Evolutionary conservation across 441 rosid species (phyloP).

Genomic region (Macaranga tanarius): DNA sequence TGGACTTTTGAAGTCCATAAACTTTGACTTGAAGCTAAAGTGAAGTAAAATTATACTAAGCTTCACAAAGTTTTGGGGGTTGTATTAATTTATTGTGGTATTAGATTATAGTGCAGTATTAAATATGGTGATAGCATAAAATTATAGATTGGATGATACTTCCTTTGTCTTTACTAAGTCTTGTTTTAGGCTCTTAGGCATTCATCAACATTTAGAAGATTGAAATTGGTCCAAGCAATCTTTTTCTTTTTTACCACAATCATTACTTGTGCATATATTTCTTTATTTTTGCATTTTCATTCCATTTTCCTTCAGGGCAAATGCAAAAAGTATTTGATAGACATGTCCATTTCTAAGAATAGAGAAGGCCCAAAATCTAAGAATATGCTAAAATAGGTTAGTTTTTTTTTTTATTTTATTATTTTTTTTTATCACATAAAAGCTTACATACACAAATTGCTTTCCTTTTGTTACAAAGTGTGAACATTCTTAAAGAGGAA

Average conservation of each 20-base stretch:
- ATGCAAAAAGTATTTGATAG: too few species aligned
- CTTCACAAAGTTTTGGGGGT: constrained; percentile 12
- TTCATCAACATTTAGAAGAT: constrained; percentile 2
- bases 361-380: too few species aligned
- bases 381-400: too few species aligned
- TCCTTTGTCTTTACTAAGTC: constrained; percentile 32
- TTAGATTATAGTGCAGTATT: background rate
- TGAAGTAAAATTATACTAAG: constrained; percentile 27
- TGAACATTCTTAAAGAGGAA: too few species aligned
- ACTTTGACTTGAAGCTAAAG: constrained; percentile 47
- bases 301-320: too few species aligned
- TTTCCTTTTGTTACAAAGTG: too few species aligned
- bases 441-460: too few species aligned
- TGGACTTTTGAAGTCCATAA: constrained; percentile 22
- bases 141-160: constrained; percentile 15
- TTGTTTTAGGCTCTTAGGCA: background rate
- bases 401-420: too few species aligned
- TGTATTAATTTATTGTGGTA: background rate
- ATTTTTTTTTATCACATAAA: too few species aligned
- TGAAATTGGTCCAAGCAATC: background rate
- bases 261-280: too few species aligned
- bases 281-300: too few species aligned
- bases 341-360: too few species aligned
- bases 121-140: background rate
- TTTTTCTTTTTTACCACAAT: background rate